A percentile compares a stretch with the other conserved stretches of the same genome.
Conservation (phyloP, 192 early-diverging fungal species). For the Coemansia sp. region DNA sequence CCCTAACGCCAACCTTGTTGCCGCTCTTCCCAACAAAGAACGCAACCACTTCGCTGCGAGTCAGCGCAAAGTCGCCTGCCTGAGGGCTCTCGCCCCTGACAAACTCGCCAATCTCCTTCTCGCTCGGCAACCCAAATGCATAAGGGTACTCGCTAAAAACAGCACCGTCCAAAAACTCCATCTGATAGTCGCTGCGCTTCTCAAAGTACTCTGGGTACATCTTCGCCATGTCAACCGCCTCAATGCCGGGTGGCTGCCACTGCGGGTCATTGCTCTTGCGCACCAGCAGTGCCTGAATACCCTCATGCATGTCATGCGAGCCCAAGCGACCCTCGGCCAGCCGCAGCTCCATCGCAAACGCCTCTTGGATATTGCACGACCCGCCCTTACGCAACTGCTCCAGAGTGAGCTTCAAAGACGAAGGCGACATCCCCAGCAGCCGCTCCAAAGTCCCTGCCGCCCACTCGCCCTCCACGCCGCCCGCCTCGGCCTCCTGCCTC, state of each 20-base stretch:
- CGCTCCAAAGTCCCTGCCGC: slow-evolving; percentile 63
- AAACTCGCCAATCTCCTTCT: slow-evolving; percentile 62
- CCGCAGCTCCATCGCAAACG: slow-evolving; percentile 83
- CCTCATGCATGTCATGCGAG: slow-evolving; percentile 84
- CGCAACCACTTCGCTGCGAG: slow-evolving; percentile 55
- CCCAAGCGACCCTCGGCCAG: slow-evolving; percentile 74
- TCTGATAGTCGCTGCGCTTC: slow-evolving; percentile 7
- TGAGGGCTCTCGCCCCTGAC: slow-evolving; percentile 65
- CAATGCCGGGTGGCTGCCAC: slow-evolving; percentile 71
- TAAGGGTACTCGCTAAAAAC: slow-evolving; percentile 61
- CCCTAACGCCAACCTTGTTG: slow-evolving; percentile 65
- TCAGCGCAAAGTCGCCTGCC: slow-evolving; percentile 60
- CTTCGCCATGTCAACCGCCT: slow-evolving; percentile 51
- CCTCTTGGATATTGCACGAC: slow-evolving; percentile 66
- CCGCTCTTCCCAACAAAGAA: slow-evolving; percentile 60
- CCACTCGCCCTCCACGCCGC: slow-evolving; percentile 48
- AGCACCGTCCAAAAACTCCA: slow-evolving; percentile 37
- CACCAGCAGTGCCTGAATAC: slow-evolving; percentile 77
- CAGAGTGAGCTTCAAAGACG: slow-evolving; percentile 84
- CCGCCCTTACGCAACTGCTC: slow-evolving; percentile 75
- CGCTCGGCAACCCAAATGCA: slow-evolving; percentile 64
- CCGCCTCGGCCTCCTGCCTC: slow-evolving; percentile 59
- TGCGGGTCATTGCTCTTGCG: slow-evolving; percentile 57
- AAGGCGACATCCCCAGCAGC: slow-evolving; percentile 75
- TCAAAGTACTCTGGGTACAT: slow-evolving; percentile 62